These are phyloP conservation scores for Hypoxylon crocopeplum DNA, from an alignment of 495 filamentous ascomycete species.

Conservation along the genomic window DNA sequence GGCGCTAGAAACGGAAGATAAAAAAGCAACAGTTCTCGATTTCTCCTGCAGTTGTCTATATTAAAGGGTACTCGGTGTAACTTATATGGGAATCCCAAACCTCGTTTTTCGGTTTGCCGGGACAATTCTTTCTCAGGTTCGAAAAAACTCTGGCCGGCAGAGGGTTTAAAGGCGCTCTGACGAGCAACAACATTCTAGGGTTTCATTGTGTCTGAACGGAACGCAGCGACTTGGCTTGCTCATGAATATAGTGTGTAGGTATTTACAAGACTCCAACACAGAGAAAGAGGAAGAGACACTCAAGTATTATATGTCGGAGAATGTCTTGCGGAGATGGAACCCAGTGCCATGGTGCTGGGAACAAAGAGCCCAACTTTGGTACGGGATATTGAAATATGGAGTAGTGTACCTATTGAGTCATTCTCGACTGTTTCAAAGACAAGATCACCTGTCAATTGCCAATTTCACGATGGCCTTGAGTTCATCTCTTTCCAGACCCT, in stretches of 20 bases:
- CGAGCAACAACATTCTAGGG: slow-evolving; percentile 26
- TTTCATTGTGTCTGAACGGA: slow-evolving; percentile 16
- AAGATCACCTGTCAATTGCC: slow-evolving; percentile 26
- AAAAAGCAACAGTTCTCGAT: not conserved
- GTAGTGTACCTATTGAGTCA: slow-evolving; percentile 12
- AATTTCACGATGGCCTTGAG: slow-evolving; percentile 32
- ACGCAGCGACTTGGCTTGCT: not conserved
- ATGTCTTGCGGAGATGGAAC: slow-evolving; percentile 1
- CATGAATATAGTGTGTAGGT: slow-evolving; percentile 14
- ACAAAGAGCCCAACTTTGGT: slow-evolving; percentile 1
- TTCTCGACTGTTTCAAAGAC: not conserved
- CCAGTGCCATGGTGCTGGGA: slow-evolving; percentile 25
- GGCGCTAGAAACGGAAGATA: slow-evolving; percentile 15
- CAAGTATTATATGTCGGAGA: slow-evolving; percentile 21
- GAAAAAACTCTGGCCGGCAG: slow-evolving; percentile 18
- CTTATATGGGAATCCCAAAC: slow-evolving; percentile 10
- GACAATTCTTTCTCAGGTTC: slow-evolving; percentile 17
- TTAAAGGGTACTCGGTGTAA: slow-evolving; percentile 5
- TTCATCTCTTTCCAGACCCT: slow-evolving; percentile 27
- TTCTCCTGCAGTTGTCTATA: slow-evolving; percentile 9
- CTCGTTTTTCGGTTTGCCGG: slow-evolving; percentile 1
- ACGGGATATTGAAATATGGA: slow-evolving; percentile 6
- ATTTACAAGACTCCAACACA: slow-evolving; percentile 5
- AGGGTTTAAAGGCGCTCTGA: slow-evolving; percentile 21
- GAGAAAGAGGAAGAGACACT: not conserved